A percentile compares a stretch with the other conserved stretches of the same genome.
Conservation (phyloP, 2,329 filamentous ascomycete genomes). For the Volutella citrinella region DNA sequence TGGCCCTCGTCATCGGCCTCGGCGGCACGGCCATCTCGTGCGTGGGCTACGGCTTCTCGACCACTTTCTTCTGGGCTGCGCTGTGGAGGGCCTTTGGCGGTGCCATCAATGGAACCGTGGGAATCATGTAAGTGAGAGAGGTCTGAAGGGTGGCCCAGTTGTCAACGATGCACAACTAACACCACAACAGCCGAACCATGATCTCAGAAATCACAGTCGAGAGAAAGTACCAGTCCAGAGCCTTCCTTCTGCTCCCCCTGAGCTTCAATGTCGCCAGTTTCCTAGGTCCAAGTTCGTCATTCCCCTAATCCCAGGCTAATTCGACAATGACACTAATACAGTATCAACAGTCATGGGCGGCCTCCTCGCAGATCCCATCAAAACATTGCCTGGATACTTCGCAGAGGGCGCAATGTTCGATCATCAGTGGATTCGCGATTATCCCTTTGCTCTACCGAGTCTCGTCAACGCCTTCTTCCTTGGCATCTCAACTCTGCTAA, state of each 20-base stretch:
- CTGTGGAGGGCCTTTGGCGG: conserved; percentile 67
- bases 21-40: conserved; percentile 65
- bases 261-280: conserved; percentile 47
- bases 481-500: conserved; percentile 47
- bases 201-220: conserved; percentile 48
- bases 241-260: conserved; percentile 45
- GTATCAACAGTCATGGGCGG: conserved; percentile 54
- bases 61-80: conserved; percentile 60
- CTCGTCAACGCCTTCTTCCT: conserved; percentile 63
- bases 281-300: conserved; percentile 39
- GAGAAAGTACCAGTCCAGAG: conserved; percentile 45
- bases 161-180: conserved; percentile 2
- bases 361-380: conserved; percentile 63
- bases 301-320: background rate
- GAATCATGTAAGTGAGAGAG: conserved; percentile 39
- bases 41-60: conserved; percentile 70
- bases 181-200: conserved; percentile 39
- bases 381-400: conserved; percentile 60
- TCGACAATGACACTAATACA: conserved; percentile 3
- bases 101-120: conserved; percentile 47
- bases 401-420: conserved; percentile 57
- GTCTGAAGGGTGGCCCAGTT: background rate
- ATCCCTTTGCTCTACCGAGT: conserved; percentile 69
- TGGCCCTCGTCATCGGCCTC: conserved; percentile 67
- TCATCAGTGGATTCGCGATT: conserved; percentile 61